These are phyloP conservation scores for Cercospora beticola DNA, from an alignment of 2,329 filamentous ascomycete species.

Conservation along the genomic window DNA sequence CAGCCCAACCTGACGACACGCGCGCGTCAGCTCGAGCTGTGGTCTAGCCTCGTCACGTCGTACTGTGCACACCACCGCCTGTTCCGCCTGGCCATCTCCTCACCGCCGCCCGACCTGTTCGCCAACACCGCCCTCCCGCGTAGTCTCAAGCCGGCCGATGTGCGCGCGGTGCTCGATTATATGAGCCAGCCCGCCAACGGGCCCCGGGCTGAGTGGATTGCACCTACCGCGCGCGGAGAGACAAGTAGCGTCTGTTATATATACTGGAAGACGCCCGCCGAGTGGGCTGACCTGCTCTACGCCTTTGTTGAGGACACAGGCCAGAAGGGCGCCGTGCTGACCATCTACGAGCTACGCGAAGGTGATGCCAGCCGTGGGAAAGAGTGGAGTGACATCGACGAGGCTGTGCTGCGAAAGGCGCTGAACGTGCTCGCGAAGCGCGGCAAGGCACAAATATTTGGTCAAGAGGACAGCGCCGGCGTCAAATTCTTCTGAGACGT, in stretches of 20 bases:
- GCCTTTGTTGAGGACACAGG: conserved; percentile 82
- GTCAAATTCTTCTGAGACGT: conserved; percentile 83
- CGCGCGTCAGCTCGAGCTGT: conserved; percentile 76
- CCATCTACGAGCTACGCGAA: conserved; percentile 85
- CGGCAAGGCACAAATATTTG: conserved; percentile 91
- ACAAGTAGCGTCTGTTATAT: conserved; percentile 66
- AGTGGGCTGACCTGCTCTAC: conserved; percentile 81
- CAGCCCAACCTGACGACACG: conserved; percentile 73
- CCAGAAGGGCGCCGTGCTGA: conserved; percentile 85
- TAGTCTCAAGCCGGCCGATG: conserved; percentile 54
- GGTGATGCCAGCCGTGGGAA: conserved; percentile 70
- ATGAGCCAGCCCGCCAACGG: conserved; percentile 54
- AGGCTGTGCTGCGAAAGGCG: conserved; percentile 74
- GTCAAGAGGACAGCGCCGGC: conserved; percentile 79
- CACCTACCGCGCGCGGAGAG: conserved; percentile 34
- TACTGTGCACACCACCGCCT: conserved; percentile 79
- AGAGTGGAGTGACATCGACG: conserved; percentile 61
- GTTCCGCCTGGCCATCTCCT: conserved; percentile 70
- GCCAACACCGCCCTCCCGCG: conserved; percentile 47
- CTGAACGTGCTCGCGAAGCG: conserved; percentile 81
- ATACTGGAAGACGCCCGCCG: conserved; percentile 82
- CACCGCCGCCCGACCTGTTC: conserved; percentile 53
- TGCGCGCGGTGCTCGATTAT: conserved; percentile 55
- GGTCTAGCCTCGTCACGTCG: conserved; percentile 78
- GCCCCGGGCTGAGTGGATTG: conserved; percentile 64